Evolutionary conservation across 257 asterid genomes (phyloP).

Genomic region (Ballota nigra): DNA sequence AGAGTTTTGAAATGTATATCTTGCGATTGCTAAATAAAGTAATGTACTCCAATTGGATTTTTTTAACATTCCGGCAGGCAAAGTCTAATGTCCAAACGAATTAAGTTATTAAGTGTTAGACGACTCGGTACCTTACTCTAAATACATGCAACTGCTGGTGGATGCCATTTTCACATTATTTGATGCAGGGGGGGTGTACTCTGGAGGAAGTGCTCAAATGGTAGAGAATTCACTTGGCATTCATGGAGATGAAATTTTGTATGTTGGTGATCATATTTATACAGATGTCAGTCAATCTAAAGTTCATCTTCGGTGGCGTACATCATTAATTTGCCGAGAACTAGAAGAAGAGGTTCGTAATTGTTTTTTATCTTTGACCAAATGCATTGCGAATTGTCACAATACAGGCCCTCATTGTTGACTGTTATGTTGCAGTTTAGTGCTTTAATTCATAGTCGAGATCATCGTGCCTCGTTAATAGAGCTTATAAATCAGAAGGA

Average conservation of each 20-base stretch:
- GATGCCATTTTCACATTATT: not conserved
- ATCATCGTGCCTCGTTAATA: constrained; percentile 62
- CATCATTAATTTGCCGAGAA: constrained; percentile 90
- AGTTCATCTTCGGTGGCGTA: constrained; percentile 92
- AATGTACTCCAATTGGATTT: not conserved
- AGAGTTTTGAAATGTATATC: not conserved
- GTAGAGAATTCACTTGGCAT: constrained; percentile 75
- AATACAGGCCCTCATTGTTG: constrained; percentile 5
- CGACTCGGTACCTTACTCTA: not conserved
- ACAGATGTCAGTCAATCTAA: constrained; percentile 93
- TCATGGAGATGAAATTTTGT: constrained; percentile 88
- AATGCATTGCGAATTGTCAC: not conserved
- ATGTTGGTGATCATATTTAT: constrained; percentile 91
- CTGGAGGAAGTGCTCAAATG: constrained; percentile 97
- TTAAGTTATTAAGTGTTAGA: too few species aligned
- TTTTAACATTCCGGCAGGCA: not conserved
- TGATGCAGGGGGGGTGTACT: constrained; percentile 69
- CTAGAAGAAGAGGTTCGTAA: constrained; percentile 77
- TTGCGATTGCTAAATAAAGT: not conserved
- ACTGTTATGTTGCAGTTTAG: constrained; percentile 57
- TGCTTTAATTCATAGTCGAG: constrained; percentile 64
- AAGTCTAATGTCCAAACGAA: not conserved
- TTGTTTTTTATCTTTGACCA: constrained; percentile 13
- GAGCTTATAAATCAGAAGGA: constrained; percentile 87
- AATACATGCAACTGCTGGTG: not conserved